A percentile compares a stretch with the other conserved stretches of the same genome.
Evolutionary conservation across 208 protist genomes (phyloP).

Genomic region (Acanthamoeba pearcei): DNA sequence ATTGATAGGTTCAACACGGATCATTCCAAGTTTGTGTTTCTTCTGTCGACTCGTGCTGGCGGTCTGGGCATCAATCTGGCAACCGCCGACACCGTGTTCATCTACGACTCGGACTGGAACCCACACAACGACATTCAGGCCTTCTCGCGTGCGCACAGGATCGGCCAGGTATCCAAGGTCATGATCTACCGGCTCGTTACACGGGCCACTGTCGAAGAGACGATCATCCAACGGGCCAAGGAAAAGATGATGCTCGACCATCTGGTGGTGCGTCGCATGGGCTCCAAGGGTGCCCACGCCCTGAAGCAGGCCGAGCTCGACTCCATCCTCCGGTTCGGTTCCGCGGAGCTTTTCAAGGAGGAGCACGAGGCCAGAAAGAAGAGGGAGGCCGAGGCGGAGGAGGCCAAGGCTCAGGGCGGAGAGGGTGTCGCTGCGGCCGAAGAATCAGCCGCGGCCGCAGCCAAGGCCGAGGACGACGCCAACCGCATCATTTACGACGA

Average conservation of each 20-base stretch:
- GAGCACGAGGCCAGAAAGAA: slow-evolving; percentile 4
- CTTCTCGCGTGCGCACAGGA: slow-evolving; percentile 96
- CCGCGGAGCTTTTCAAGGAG: slow-evolving; percentile 66
- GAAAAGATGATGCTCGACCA: slow-evolving; percentile 93
- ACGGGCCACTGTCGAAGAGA: slow-evolving; percentile 92
- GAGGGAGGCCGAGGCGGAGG: not conserved
- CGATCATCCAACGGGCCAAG: slow-evolving; percentile 93
- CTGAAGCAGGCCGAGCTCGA: slow-evolving; percentile 75
- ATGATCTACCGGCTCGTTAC: slow-evolving; percentile 96
- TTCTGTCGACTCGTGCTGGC: slow-evolving; percentile 97
- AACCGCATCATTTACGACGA: slow-evolving; percentile 76
- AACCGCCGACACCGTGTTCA: slow-evolving; percentile 98
- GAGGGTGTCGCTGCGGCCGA: not conserved
- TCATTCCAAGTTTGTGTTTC: slow-evolving; percentile 92
- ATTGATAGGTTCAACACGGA: slow-evolving; percentile 91
- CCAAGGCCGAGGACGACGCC: not conserved
- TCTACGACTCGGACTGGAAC: slow-evolving; percentile 97
- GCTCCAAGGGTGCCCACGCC: slow-evolving; percentile 75
- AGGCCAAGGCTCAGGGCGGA: not conserved
- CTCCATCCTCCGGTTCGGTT: slow-evolving; percentile 72
- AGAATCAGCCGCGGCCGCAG: not conserved
- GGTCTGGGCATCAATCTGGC: slow-evolving; percentile 98
- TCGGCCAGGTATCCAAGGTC: slow-evolving; percentile 97
- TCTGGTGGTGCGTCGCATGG: slow-evolving; percentile 91
- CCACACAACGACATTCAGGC: slow-evolving; percentile 98